Percentiles rank a stretch among this genome's conserved stretches.
Evolutionary conservation across 306 rosid genomes (phyloP).

Genomic region (Styphnolobium japonicum): DNA sequence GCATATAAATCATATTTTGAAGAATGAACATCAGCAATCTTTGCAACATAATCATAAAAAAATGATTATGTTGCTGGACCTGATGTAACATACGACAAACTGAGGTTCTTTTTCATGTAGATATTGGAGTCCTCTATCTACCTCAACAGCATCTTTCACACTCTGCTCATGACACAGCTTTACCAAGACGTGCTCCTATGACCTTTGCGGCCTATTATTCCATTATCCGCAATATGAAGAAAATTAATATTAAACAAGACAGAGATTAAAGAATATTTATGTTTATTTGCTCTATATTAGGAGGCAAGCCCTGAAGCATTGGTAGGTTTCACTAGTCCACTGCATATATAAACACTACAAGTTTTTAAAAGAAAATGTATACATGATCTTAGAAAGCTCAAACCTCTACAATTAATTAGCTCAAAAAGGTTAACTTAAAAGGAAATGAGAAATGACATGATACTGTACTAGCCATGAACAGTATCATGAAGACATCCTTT

Average conservation of each 20-base stretch:
- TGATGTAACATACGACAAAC: conserved; percentile 48
- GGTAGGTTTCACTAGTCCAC: too few relatives aligned
- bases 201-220: conserved; percentile 56
- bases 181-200: conserved; percentile 48
- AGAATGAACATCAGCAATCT: conserved; percentile 51
- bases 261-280: not conserved
- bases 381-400: too few relatives aligned
- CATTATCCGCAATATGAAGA: not conserved
- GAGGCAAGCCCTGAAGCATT: not conserved
- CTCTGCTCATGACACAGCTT: conserved; percentile 46
- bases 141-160: conserved; percentile 55
- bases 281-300: not conserved
- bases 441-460: not conserved
- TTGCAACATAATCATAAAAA: conserved; percentile 48
- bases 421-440: too few relatives aligned
- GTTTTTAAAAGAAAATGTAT: too few relatives aligned
- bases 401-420: too few relatives aligned
- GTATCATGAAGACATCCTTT: conserved; percentile 57
- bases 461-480: conserved; percentile 42
- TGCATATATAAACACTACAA: too few relatives aligned
- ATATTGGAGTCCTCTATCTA: conserved; percentile 50
- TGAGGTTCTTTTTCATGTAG: conserved; percentile 47
- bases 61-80: conserved; percentile 51
- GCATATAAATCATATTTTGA: conserved; percentile 33
- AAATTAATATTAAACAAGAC: not conserved